Percentiles rank a stretch among this genome's conserved stretches.
phyloP scores from a whole-genome alignment of 306 rosid genomes.

The Ceratonia siliqua region DNA sequence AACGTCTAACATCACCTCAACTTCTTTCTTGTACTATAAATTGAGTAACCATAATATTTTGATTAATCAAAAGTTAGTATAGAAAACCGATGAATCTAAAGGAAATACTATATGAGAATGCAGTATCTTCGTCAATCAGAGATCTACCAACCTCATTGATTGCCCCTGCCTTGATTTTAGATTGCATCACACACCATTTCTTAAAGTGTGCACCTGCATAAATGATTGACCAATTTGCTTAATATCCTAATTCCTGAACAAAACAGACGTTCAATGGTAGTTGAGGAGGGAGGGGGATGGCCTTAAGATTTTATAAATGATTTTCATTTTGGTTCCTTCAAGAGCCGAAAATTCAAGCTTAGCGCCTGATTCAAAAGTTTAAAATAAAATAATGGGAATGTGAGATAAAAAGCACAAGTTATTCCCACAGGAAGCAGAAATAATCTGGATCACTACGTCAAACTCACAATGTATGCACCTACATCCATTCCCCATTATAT shows the following conservation, averaged over 20 bases:
- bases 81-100: slow-evolving; percentile 2
- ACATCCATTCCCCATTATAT: background rate
- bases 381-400: background rate
- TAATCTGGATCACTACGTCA: background rate
- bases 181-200: slow-evolving; percentile 98
- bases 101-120: background rate
- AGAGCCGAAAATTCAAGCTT: background rate
- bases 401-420: background rate
- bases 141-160: slow-evolving; percentile 76
- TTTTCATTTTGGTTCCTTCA: background rate
- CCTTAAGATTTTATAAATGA: background rate
- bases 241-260: slow-evolving; percentile 22
- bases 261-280: background rate
- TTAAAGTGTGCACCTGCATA: slow-evolving; percentile 91
- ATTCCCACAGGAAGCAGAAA: background rate
- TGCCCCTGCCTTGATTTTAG: slow-evolving; percentile 90
- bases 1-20: slow-evolving; percentile 71
- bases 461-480: background rate
- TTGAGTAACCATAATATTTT: slow-evolving; percentile 25
- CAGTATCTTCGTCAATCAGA: slow-evolving; percentile 19
- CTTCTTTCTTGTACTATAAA: slow-evolving; percentile 95
- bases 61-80: slow-evolving; percentile 23
- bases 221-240: slow-evolving; percentile 25
- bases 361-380: slow-evolving; percentile 6
- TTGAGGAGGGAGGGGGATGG: slow-evolving; percentile 9